These are phyloP conservation scores for Rutstroemia sp. DNA, from an alignment of 2,329 filamentous ascomycete species.

Conservation along the genomic window DNA sequence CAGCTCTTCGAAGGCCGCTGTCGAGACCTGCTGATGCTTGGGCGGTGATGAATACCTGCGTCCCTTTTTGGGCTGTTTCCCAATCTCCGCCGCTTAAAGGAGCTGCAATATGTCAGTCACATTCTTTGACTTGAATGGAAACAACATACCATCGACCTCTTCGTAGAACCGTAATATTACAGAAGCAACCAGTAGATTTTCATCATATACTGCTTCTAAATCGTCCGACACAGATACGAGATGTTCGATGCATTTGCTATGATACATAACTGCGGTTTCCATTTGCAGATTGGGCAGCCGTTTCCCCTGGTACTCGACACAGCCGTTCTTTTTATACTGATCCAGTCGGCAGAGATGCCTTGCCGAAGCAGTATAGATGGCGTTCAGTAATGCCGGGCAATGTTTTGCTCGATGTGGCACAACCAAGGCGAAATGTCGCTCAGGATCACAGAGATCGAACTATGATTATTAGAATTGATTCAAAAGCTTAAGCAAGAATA, in stretches of 20 bases:
- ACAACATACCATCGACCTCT: constrained; percentile 31
- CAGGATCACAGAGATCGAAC: constrained; percentile 37
- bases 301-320: constrained; percentile 19
- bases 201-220: constrained; percentile 32
- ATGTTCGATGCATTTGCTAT: constrained; percentile 35
- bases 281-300: constrained; percentile 27
- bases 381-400: constrained; percentile 32
- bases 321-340: constrained; percentile 22
- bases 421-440: constrained; percentile 34
- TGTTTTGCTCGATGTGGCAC: constrained; percentile 35
- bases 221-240: constrained; percentile 33
- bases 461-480: not conserved
- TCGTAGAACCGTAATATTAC: constrained; percentile 35
- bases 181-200: constrained; percentile 33
- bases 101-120: constrained; percentile 8
- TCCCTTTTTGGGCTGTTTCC: constrained; percentile 17
- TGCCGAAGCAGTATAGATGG: constrained; percentile 31
- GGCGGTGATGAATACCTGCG: constrained; percentile 21
- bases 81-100: constrained; percentile 19
- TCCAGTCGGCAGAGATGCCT: constrained; percentile 31
- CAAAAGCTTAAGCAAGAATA: not conserved
- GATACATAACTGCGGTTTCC: constrained; percentile 34
- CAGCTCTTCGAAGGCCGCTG: constrained; percentile 35
- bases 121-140: not conserved
- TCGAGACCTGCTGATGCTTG: constrained; percentile 26